Evolutionary conservation across 192 early-diverging fungal species (phyloP).

Genomic region (Entomortierella beljakovae): DNA sequence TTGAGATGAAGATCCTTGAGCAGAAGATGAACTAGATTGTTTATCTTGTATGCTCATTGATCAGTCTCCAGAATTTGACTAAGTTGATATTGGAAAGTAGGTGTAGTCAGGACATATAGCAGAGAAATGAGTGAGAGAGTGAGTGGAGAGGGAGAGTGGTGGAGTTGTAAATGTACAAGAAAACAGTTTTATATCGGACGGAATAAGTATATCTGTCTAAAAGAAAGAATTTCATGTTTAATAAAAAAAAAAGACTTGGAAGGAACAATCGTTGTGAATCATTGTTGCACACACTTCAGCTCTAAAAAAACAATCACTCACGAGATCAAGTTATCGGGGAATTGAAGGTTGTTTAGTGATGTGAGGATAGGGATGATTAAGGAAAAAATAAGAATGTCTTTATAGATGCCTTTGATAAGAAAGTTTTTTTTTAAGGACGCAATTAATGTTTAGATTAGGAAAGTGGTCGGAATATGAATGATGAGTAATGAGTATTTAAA

Average conservation of each 20-base stretch:
- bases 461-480: too few species aligned
- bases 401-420: too few species aligned
- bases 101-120: constrained; percentile 1
- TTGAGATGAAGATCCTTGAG: background rate
- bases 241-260: background rate
- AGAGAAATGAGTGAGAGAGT: too few species aligned
- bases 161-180: background rate
- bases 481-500: too few species aligned
- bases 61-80: too few species aligned
- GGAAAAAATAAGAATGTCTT: too few species aligned
- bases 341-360: background rate
- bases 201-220: background rate
- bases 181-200: too few species aligned
- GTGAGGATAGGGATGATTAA: too few species aligned
- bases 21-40: background rate
- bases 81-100: background rate
- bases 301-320: background rate
- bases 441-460: too few species aligned
- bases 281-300: background rate
- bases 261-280: background rate
- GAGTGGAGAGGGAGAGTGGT: background rate
- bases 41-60: constrained; percentile 13
- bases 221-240: background rate
- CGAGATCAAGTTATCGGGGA: background rate
- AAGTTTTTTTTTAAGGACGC: too few species aligned